These are phyloP conservation scores for Dendrobium nobile DNA, from an alignment of 106 monocot species.

Conservation along the genomic window DNA sequence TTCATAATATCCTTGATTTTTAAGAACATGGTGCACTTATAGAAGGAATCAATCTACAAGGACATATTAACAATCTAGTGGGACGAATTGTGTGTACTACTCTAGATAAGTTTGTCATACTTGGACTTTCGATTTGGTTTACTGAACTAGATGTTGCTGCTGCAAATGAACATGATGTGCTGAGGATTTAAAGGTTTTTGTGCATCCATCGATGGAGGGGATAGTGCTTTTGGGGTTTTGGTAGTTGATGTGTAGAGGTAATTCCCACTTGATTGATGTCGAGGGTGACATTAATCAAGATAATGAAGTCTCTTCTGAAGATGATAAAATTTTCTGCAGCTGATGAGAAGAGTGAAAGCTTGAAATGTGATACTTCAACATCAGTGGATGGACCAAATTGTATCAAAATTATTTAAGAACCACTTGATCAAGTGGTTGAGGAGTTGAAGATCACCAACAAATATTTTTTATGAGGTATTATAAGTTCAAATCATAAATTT, in stretches of 20 bases:
- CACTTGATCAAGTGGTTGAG: too few species aligned
- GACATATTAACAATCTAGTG: constrained; percentile 70
- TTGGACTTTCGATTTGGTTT: constrained; percentile 88
- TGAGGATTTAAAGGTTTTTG: constrained; percentile 87
- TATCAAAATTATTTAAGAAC: too few species aligned
- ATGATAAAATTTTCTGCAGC: too few species aligned
- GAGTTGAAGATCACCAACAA: too few species aligned
- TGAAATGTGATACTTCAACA: too few species aligned
- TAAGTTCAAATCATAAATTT: too few species aligned
- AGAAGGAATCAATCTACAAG: constrained; percentile 75
- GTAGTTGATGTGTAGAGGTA: constrained; percentile 69
- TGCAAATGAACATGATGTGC: constrained; percentile 69
- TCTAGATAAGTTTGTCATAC: constrained; percentile 56
- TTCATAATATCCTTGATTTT: constrained; percentile 66
- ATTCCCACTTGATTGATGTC: constrained; percentile 68
- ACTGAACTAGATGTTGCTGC: constrained; percentile 81
- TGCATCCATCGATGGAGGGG: constrained; percentile 82
- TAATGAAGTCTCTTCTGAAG: too few species aligned
- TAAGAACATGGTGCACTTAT: constrained; percentile 69
- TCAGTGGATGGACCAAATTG: too few species aligned
- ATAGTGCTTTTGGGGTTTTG: constrained; percentile 84
- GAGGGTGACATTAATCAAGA: constrained; percentile 70
- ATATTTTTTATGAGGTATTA: too few species aligned
- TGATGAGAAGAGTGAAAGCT: too few species aligned
- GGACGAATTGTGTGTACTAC: constrained; percentile 64